A percentile compares a stretch with the other conserved stretches of the same genome.
Conservation (phyloP, 495 filamentous ascomycete genomes). For the Aspergillus homomorphus region DNA sequence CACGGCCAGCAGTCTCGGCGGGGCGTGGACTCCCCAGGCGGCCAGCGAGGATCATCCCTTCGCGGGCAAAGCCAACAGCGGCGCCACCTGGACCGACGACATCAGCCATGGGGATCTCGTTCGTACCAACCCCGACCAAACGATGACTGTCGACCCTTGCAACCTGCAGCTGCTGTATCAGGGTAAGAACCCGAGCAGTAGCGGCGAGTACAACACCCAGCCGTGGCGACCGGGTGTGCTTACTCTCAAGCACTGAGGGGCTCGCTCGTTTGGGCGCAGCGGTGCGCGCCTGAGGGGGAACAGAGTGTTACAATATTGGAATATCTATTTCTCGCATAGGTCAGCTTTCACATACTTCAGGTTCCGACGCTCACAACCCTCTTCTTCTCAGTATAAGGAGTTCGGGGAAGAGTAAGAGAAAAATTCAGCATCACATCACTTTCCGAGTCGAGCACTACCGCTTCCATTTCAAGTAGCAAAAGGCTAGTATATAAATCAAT, state of each 20-base stretch:
- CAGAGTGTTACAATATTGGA: no score
- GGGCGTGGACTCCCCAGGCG: slow-evolving; percentile 54
- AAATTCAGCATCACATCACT: no score
- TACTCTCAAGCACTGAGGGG: slow-evolving; percentile 30
- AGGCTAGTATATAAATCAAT: no score
- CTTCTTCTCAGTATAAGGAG: no score
- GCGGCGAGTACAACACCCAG: slow-evolving; percentile 38
- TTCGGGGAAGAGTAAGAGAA: no score
- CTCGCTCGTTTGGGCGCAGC: no score
- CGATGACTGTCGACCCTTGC: slow-evolving; percentile 53
- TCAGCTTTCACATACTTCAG: no score
- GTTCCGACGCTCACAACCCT: no score
- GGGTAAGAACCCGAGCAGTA: slow-evolving; percentile 36
- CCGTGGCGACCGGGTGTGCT: slow-evolving; percentile 54
- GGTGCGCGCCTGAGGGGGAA: no score
- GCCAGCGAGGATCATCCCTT: slow-evolving; percentile 52
- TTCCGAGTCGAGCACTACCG: no score
- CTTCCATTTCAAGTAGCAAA: no score
- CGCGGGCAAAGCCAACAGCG: slow-evolving; percentile 60
- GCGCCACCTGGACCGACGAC: slow-evolving; percentile 60
- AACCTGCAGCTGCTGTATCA: slow-evolving; percentile 60
- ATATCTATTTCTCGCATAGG: no score
- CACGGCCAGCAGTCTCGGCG: slow-evolving; percentile 51
- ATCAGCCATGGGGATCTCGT: slow-evolving; percentile 63
- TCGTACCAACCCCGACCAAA: slow-evolving; percentile 52